Conservation (phyloP, 108 stramenopile genomes). For the Fragilaria radians region DNA sequence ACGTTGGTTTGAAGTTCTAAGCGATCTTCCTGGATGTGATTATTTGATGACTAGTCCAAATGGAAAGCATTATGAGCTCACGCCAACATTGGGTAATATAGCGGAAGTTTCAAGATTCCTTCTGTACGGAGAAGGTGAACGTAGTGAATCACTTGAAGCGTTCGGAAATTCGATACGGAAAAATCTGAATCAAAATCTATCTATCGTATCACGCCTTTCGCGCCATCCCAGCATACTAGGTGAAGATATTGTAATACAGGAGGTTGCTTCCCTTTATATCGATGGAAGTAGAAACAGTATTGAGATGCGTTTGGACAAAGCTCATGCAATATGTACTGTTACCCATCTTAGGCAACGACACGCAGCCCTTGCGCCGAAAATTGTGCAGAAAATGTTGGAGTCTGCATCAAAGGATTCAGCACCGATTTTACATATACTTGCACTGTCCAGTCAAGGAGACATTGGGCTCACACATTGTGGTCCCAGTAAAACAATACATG, state of each 20-base stretch:
- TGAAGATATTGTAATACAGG: slow-evolving; percentile 15
- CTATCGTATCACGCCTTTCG: slow-evolving; percentile 3
- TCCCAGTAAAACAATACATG: not conserved
- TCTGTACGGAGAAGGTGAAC: not conserved
- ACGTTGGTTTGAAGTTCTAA: slow-evolving; percentile 24
- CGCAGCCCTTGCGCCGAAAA: not conserved
- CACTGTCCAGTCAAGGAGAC: slow-evolving; percentile 15
- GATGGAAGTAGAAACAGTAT: slow-evolving; percentile 4
- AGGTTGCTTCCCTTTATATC: slow-evolving; percentile 16
- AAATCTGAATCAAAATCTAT: not conserved
- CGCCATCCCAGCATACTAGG: slow-evolving; percentile 9
- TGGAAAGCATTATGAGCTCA: slow-evolving; percentile 23
- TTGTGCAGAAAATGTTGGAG: not conserved
- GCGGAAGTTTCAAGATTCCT: slow-evolving; percentile 11
- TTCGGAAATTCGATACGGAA: slow-evolving; percentile 5
- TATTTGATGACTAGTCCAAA: slow-evolving; percentile 21
- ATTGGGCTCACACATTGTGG: not conserved
- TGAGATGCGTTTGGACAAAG: slow-evolving; percentile 18
- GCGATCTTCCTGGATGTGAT: slow-evolving; percentile 18
- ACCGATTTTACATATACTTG: slow-evolving; percentile 14
- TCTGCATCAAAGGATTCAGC: not conserved
- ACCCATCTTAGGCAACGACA: slow-evolving; percentile 17
- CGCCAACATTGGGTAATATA: slow-evolving; percentile 24
- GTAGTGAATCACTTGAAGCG: slow-evolving; percentile 16
- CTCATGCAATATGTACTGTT: slow-evolving; percentile 23